These are phyloP conservation scores for Rhodotorula toruloides DNA, from an alignment of 768 basidiomycete species.

Conservation along the genomic window DNA sequence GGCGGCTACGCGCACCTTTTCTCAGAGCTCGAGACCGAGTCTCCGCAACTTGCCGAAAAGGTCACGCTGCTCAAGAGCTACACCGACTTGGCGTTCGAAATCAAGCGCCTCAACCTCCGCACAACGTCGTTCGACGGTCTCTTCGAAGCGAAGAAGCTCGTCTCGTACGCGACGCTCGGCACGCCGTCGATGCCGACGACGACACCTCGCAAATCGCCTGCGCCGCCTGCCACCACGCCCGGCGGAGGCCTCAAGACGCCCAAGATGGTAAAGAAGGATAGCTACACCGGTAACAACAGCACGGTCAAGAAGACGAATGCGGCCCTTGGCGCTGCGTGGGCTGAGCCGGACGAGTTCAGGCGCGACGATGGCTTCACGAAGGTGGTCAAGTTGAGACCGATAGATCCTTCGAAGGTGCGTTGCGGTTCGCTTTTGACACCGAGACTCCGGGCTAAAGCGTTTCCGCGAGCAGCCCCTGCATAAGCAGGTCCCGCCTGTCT, in stretches of 20 bases:
- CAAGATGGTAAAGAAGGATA: slow-evolving; percentile 1
- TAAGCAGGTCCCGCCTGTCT: slow-evolving; percentile 26
- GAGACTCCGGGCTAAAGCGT: background rate
- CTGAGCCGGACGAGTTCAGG: background rate
- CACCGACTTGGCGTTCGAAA: slow-evolving; percentile 24
- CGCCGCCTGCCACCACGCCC: background rate
- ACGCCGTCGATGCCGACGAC: background rate
- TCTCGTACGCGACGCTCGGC: background rate
- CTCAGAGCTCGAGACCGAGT: slow-evolving; percentile 14
- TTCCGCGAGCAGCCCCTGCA: slow-evolving; percentile 12
- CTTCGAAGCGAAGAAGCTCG: slow-evolving; percentile 28
- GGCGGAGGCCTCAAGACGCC: background rate
- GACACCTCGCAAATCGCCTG: background rate
- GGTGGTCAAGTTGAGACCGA: background rate
- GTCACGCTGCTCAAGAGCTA: slow-evolving; percentile 25
- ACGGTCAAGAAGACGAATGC: background rate
- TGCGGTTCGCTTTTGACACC: background rate
- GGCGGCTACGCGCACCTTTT: slow-evolving; percentile 34
- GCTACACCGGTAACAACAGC: background rate
- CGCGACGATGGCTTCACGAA: background rate
- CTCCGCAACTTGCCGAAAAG: slow-evolving; percentile 10
- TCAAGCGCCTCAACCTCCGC: slow-evolving; percentile 26
- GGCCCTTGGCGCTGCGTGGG: background rate
- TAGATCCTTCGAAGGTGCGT: slow-evolving; percentile 32
- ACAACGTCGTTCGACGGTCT: slow-evolving; percentile 16